Evolutionary conservation across 2,329 filamentous ascomycete genomes (phyloP).

Genomic region (Pezizomycotina sp.): DNA sequence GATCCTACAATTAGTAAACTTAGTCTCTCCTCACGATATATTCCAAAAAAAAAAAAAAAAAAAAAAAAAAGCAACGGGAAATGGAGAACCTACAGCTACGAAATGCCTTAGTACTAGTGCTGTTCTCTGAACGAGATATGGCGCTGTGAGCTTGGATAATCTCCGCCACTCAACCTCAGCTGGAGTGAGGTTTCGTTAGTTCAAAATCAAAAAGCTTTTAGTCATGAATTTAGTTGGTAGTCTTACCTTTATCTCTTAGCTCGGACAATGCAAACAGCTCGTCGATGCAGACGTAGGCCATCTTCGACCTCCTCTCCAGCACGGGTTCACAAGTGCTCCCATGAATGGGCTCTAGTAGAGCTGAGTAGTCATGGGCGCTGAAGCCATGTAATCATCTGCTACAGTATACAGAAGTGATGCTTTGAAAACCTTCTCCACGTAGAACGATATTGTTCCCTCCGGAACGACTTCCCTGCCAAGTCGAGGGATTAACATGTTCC

Average conservation of each 20-base stretch:
- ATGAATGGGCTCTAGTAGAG: constrained; percentile 5
- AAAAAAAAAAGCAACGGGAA: background rate
- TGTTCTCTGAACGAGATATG: constrained; percentile 66
- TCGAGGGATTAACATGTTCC: constrained; percentile 54
- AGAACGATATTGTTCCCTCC: constrained; percentile 50
- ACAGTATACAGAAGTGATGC: constrained; percentile 23
- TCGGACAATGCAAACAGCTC: constrained; percentile 44
- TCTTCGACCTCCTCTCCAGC: constrained; percentile 34
- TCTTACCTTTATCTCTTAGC: constrained; percentile 8
- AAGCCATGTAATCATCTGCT: constrained; percentile 19
- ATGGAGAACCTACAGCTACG: constrained; percentile 38
- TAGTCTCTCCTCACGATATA: constrained; percentile 1
- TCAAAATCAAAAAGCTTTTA: no score
- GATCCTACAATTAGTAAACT: constrained; percentile 38
- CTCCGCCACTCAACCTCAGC: constrained; percentile 27
- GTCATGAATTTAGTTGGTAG: background rate
- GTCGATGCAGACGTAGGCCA: constrained; percentile 66
- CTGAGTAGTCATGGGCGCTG: constrained; percentile 3
- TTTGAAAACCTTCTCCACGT: constrained; percentile 56
- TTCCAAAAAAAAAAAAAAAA: background rate
- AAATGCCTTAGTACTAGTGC: constrained; percentile 70
- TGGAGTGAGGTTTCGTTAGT: no score
- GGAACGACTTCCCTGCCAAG: constrained; percentile 51
- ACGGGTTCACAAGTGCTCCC: constrained; percentile 23
- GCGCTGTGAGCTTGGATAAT: constrained; percentile 59